Evolutionary conservation across 1,284 basidiomycete species (phyloP), one percentile per base, ranked within the genome.

Genomic region (Irpex sp.): DNA sequence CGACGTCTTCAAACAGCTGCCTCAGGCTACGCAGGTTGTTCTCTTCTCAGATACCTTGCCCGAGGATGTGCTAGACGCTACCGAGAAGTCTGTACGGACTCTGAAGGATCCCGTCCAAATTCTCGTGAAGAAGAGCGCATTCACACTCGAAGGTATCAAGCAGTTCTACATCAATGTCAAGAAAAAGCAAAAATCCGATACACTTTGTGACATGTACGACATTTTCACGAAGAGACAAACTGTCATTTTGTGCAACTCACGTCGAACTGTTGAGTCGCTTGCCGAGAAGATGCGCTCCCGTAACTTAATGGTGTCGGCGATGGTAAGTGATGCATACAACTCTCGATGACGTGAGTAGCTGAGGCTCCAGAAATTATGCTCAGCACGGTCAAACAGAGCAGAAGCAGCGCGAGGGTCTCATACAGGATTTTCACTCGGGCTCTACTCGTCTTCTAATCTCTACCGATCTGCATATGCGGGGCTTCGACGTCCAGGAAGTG

Each of bases 371-470:
- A 68, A 59, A 60, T 62, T 63, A 52, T 39, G 36, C 56, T 28
- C 67, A 91, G 88, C 90, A 92, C 81, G 94, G 93, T 67, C 94
- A 96, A 77, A 96, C 96, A 94, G 93, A 95, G 75, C 91, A 94
- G 81, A 88, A 87, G 74, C 89, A 94, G 77, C 92, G 94, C 70
- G 94, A 97, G 77, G 89, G 93, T 70, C 84, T 96, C 79, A 96
- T 96, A 94, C 94, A 94, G 80, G 94, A 96, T 80, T 97, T 97
- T 91, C 90, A 93, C 67, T 94, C 92, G 62, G 94, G 94, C 63
- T 94, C 93, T 55, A 94, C 93, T 69, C 92, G 94, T 77, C 93
- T 97, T 67, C 81, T 97, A 74, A 96, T 97, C 81, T 95, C 94
- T 68, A 97, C 94, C 68, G 94, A 96, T 79, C 80, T 96, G 62